Percentiles rank a stretch among this genome's conserved stretches.
phyloP scores from a whole-genome alignment of 371 early-diverging fungal species.

The Batrachochytrium dendrobatidis region DNA sequence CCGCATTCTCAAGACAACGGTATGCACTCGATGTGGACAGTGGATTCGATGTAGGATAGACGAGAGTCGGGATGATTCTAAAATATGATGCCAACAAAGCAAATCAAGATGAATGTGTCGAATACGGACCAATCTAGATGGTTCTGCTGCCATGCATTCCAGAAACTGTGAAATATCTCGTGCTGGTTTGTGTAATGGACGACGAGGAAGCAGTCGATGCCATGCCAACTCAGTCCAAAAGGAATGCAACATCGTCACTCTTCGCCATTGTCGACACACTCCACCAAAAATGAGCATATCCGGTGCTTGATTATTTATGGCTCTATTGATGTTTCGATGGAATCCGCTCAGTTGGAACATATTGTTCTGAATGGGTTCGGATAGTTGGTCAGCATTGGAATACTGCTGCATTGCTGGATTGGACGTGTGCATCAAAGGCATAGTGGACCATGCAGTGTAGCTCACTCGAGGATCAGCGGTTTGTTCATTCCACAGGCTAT shows the following conservation, averaged over 20 bases:
- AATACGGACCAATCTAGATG: background rate
- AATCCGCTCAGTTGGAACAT: too few species aligned
- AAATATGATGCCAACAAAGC: background rate
- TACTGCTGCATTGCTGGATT: too few species aligned
- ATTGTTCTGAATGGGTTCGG: too few species aligned
- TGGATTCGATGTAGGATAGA: background rate
- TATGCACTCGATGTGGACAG: slow-evolving; percentile 3
- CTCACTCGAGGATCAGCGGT: background rate
- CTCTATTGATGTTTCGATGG: background rate
- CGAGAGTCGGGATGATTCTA: background rate
- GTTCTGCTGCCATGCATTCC: slow-evolving; percentile 4
- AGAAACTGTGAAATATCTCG: background rate
- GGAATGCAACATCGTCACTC: slow-evolving; percentile 8
- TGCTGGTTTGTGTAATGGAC: background rate
- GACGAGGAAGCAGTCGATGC: slow-evolving; percentile 8
- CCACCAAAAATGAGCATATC: background rate
- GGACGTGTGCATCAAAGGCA: too few species aligned
- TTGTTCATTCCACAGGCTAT: background rate
- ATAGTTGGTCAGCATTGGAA: too few species aligned
- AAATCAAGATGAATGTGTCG: slow-evolving; percentile 4
- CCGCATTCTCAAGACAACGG: slow-evolving; percentile 7
- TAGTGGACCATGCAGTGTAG: too few species aligned
- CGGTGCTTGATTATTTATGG: too few species aligned
- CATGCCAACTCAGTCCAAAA: slow-evolving; percentile 12
- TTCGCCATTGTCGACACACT: background rate